Base-by-base conservation (phyloP, 768 basidiomycete species). In the Termitomyces sp. region DNA sequence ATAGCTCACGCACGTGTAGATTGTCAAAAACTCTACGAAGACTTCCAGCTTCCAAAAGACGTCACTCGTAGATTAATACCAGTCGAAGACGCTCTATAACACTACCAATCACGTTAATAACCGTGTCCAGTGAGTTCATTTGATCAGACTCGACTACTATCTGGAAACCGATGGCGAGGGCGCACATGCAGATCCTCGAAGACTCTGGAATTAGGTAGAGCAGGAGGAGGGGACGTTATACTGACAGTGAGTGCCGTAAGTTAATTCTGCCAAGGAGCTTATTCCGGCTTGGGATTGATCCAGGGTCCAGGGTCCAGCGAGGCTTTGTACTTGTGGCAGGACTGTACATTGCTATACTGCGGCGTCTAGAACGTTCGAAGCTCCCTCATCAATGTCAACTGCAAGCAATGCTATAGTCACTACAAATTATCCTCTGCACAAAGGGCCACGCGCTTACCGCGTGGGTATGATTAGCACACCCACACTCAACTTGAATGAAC, bases 381-480 rank as follows among this genome's bases (percentile, higher is more conserved):
- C 18, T 24, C 20, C 31, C 56, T 50, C 55, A 62, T 39, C 57
- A 55, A 64, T 64, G 63, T 41, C 59, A 56, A 13, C 26, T 41
- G 53, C 53, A 57, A 46, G 52, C 57, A 53, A 53, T n/a, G 18
- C 47, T 12, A 20, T 56, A 36, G 55, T 50, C 52, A 32, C 56
- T 20, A 20, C 55, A 36, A 39, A 42, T 18, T 7, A n/a, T 41
- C 36, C 53, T 47, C 27, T 16, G 50, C 49, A 56, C 29, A 46
- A 60, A 37, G 50, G 41, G 67, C 74, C 77, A 76, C 77, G 73
- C 69, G 73, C 74, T 56, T 66, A 66, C 75, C 79, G 76, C 78
- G 74, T 79, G 79, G 70, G 71, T 56, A 66, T 70, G 55, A 67
- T 72, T 59, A 66, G 65, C 65, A 68, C 70, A 53, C 71, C 71